Conservation (phyloP, 768 basidiomycete genomes). For the Boletus rubropictus region DNA sequence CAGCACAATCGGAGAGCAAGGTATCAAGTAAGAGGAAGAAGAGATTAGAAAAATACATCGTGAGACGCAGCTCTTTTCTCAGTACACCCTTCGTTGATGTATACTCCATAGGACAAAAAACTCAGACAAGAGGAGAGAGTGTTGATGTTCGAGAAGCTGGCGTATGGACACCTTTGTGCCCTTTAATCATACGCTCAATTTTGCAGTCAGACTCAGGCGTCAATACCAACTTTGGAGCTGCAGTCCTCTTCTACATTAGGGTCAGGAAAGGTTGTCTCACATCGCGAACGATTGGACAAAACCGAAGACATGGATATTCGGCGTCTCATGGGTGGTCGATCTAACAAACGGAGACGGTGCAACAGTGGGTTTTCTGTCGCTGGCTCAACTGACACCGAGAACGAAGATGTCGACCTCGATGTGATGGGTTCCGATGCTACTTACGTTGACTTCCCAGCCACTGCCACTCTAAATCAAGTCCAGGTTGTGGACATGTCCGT, state of each 20-base stretch:
- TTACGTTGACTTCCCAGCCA: constrained; percentile 9
- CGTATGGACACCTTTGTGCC: constrained; percentile 42
- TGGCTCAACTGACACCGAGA: constrained; percentile 24
- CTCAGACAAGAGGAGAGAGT: constrained; percentile 84
- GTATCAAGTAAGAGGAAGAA: constrained; percentile 84
- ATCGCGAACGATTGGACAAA: constrained; percentile 53
- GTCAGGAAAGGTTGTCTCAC: constrained; percentile 58
- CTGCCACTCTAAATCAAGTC: neutral
- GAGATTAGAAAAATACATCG: constrained; percentile 88
- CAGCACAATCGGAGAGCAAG: constrained; percentile 55
- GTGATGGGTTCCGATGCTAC: constrained; percentile 21
- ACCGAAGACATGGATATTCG: constrained; percentile 56
- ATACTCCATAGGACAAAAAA: constrained; percentile 68
- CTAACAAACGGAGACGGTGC: constrained; percentile 46
- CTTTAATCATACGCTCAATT: constrained; percentile 9
- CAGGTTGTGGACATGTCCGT: constrained; percentile 15
- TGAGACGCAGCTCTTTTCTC: constrained; percentile 32
- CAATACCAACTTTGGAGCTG: constrained; percentile 53
- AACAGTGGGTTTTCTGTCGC: constrained; percentile 22
- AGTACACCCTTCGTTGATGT: neutral
- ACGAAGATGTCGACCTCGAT: constrained; percentile 32
- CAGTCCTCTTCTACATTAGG: constrained; percentile 83
- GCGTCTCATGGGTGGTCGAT: constrained; percentile 43
- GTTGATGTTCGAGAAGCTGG: constrained; percentile 71
- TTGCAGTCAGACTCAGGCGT: constrained; percentile 69